These are phyloP conservation scores for Drosera spatulata DNA, from an alignment of 179 eudicot species.

Conservation along the genomic window DNA sequence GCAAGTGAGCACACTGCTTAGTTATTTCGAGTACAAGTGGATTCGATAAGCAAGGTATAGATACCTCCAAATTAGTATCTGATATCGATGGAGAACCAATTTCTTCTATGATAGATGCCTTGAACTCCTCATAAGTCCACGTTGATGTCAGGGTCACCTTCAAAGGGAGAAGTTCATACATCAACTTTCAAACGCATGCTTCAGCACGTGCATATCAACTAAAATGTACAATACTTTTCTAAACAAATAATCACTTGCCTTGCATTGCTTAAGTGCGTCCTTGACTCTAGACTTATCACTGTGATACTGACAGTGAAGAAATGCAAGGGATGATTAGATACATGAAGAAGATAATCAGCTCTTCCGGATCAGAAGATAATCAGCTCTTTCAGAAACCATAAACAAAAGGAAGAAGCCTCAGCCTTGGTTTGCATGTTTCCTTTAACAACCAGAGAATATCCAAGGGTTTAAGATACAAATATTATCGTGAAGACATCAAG, in stretches of 20 bases:
- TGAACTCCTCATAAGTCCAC: constrained; percentile 68
- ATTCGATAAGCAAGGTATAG: background rate
- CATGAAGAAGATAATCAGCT: background rate
- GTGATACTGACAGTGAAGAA: constrained; percentile 49
- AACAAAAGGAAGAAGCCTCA: too few species aligned
- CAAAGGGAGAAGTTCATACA: constrained; percentile 1
- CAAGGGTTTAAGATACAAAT: too few species aligned
- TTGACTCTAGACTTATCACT: constrained; percentile 79
- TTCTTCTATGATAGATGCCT: constrained; percentile 36
- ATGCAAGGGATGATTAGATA: constrained; percentile 5
- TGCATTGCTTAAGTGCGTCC: constrained; percentile 59
- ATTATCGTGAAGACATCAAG: too few species aligned
- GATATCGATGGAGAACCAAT: constrained; percentile 44
- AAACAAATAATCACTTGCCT: constrained; percentile 33
- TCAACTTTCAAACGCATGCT: background rate
- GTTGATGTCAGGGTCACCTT: constrained; percentile 61
- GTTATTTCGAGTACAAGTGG: too few species aligned
- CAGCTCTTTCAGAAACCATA: too few species aligned
- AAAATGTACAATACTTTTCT: background rate
- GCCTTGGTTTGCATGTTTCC: too few species aligned
- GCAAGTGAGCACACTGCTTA: too few species aligned
- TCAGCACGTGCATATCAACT: background rate
- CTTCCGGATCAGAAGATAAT: too few species aligned
- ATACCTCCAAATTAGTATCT: constrained; percentile 72
- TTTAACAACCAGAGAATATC: too few species aligned